Evolutionary conservation across 1,139 yeast species (phyloP), one percentile per base, ranked within the genome.

Genomic region (Geotrichum aggregatum): DNA sequence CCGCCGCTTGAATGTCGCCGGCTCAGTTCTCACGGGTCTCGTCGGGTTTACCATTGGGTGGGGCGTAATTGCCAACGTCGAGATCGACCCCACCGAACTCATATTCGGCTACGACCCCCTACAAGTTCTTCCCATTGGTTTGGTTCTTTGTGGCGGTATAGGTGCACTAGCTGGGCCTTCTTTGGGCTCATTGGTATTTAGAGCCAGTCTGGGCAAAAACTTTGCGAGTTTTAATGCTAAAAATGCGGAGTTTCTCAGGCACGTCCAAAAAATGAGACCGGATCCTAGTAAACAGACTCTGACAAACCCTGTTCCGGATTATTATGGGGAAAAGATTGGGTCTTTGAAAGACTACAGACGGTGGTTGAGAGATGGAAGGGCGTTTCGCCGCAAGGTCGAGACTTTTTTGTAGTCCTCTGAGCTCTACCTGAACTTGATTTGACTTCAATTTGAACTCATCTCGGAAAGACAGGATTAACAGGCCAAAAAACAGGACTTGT

Each of bases 221-320:
- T 54, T 73, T 79, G 65, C 62, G 31, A 55, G 63, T n/a, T 70
- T 67, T 54, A 54, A 55, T 21, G 49, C 68, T 49, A 89, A 85
- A 72, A 92, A 92, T 65, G 78, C 80, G 59, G 75, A 77, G 44
- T 92, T 91, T 62, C 75, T 91, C 66, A 77, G 79, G 58, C 92
- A 82, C 65, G 79, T 92, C 59, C 80, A 79, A 62, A 73, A 74
- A 56, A 85, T 88, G 70, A 77, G 98, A 62, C 97, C 91, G 41
- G 96, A 92, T 70, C 96, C 98, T 11, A 79, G 91, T n/a, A 82
- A 87, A 52, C 96, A 89, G 71, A 82, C 91, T 64, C 84, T 88
- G 70, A 80, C 92, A 56, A 92, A 92, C 70, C 98, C 98, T 10
- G 95, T 92, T 42, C 97, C 98, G 18, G 98, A 92, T 69, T 94